These are phyloP conservation scores for Ganoderma meredithae DNA, from an alignment of 1,284 basidiomycete genomes.

Conservation along the genomic window DNA sequence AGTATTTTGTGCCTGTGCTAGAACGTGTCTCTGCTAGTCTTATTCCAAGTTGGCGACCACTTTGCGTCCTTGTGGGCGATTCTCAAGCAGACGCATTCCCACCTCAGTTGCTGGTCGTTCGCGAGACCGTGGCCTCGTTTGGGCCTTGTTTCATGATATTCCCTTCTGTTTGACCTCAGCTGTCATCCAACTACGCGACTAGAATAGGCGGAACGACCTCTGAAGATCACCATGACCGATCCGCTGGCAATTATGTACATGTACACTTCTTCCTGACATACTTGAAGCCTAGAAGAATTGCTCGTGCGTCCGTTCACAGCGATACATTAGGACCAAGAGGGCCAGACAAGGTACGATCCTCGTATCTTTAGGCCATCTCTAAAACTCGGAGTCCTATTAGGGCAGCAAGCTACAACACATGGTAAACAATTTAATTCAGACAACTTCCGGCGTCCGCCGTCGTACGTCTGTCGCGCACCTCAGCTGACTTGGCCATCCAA, in stretches of 20 bases:
- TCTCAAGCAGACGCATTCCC: background rate
- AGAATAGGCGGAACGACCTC: background rate
- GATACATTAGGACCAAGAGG: no score
- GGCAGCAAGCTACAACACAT: background rate
- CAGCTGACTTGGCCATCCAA: background rate
- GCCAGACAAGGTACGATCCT: background rate
- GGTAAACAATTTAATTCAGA: background rate
- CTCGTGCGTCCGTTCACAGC: background rate
- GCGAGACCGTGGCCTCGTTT: background rate
- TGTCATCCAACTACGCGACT: background rate
- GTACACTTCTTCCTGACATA: background rate
- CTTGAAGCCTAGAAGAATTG: background rate
- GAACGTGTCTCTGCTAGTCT: background rate
- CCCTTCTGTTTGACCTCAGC: background rate
- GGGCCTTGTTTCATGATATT: no score
- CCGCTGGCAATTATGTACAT: background rate
- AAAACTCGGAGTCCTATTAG: background rate
- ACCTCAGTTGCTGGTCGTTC: background rate
- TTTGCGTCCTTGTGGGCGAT: background rate
- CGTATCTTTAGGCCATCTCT: no score
- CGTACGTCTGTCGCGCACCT: background rate
- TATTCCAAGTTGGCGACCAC: background rate
- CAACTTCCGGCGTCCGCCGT: background rate
- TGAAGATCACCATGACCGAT: background rate
- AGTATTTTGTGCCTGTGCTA: background rate